Base-by-base conservation (phyloP, 768 basidiomycete species). In the Suillus sp. region DNA sequence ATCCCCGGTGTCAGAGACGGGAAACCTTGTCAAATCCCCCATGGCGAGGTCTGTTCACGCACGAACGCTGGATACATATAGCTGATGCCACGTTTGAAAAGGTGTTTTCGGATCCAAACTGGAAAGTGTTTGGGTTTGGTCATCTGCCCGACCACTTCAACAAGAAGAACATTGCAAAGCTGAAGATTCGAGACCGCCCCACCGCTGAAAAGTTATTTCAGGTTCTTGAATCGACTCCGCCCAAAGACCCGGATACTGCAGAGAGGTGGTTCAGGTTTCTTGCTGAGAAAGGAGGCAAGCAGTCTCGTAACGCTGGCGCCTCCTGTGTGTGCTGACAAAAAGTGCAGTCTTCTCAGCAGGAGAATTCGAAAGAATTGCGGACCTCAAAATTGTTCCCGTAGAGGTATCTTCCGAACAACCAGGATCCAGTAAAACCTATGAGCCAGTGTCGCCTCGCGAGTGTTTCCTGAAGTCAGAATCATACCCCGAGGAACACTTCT, bases 141-240 rank as follows among this genome's bases (percentile, higher is more conserved):
- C 80, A 88, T 3, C 78, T 92, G 2, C 78, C 87, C 81, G 4
- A 72, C 67, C 30, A 71, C 87, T 56, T 78, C 76, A 25, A 69
- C 74, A 7, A 84, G 89, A 61, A 82, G 81, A 1, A 67, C 78
- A 3, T 65, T 73, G 2, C 91, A 89, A 68, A 40, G 11, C 76
- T 95, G 45, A 84, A 87, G 66, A 79, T 96, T 9, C 76, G 75
- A 43, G 82, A 85, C 55, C 84, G 91, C 70, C 93, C 93, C 1
- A 80, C 88, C 0, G 78, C 86, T 6, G 69, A 78, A 1, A 76
- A 80, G 54, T 72, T 95, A 20, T 78, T 93, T 18, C 64, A 79
- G 14, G 72, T 87, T 0, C 78, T 95, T 5, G 74, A 80, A 61
- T 77, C 75, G 22, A 83, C 75, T n/a, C 86, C 87, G 5, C 87